A percentile compares a stretch with the other conserved stretches of the same genome.
These are phyloP conservation scores for Fusarium succisae DNA, from an alignment of 2,329 filamentous ascomycete genomes.

Conservation along the genomic window DNA sequence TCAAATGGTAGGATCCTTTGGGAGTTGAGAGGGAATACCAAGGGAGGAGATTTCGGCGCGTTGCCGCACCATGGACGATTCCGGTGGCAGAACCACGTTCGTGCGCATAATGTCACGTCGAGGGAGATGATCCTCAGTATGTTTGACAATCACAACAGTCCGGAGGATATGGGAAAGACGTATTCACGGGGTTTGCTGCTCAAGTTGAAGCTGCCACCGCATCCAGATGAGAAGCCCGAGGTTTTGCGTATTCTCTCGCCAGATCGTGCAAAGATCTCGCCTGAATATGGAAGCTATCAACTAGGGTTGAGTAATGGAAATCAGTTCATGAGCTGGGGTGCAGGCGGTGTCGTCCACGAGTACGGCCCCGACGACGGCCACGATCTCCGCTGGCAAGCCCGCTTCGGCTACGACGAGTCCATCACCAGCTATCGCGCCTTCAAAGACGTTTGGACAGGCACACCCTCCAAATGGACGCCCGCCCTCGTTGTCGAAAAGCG, in stretches of 20 bases:
- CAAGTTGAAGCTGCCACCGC: constrained; percentile 27
- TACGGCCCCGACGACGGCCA: constrained; percentile 32
- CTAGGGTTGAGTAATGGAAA: constrained; percentile 32
- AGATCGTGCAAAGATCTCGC: constrained; percentile 7
- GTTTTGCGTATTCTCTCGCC: constrained; percentile 21
- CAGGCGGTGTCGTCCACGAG: constrained; percentile 38
- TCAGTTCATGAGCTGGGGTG: constrained; percentile 37
- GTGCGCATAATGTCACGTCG: constrained; percentile 35
- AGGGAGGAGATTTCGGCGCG: constrained; percentile 38
- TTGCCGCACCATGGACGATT: constrained; percentile 44
- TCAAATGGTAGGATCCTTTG: constrained; percentile 35
- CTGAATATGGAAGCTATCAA: constrained; percentile 34
- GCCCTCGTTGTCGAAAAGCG: constrained; percentile 25
- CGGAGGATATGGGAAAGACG: constrained; percentile 4
- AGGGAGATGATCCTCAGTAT: constrained; percentile 43
- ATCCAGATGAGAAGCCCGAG: constrained; percentile 2
- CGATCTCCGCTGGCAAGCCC: constrained; percentile 40
- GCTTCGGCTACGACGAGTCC: constrained; percentile 34
- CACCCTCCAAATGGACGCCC: constrained; percentile 28
- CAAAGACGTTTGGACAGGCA: constrained; percentile 39
- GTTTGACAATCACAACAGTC: constrained; percentile 49
- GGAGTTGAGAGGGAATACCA: constrained; percentile 38
- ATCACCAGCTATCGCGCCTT: constrained; percentile 38
- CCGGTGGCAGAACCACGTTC: constrained; percentile 50
- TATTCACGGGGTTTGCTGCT: constrained; percentile 23